A percentile compares a stretch with the other conserved stretches of the same genome.
Evolutionary conservation across 2,329 filamentous ascomycete species (phyloP).

Genomic region (Fusarium stilboides): DNA sequence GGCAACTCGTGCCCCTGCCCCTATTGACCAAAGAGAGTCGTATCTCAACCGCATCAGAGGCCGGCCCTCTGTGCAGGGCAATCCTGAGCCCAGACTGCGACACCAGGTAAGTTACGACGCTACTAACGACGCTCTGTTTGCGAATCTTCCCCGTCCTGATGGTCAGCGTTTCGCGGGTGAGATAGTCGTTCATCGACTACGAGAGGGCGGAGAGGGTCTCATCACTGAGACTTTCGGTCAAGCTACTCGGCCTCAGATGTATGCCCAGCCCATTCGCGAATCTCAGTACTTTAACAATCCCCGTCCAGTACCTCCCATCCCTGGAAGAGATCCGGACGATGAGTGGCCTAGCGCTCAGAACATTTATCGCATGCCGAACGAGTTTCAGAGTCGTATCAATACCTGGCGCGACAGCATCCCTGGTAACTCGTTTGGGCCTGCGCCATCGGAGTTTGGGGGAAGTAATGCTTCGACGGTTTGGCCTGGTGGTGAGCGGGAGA

Average conservation of each 20-base stretch:
- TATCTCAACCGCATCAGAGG: neutral
- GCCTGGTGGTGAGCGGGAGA: conserved; percentile 7
- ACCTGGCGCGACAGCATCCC: conserved; percentile 15
- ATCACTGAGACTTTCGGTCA: conserved; percentile 3
- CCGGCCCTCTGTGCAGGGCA: neutral
- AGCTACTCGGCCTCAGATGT: neutral
- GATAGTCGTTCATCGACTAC: conserved; percentile 26
- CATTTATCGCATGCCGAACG: neutral
- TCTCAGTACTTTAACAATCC: conserved; percentile 8
- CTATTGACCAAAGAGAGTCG: conserved; percentile 4
- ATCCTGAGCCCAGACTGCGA: neutral
- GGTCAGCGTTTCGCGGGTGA: conserved; percentile 26
- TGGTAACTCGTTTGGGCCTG: neutral
- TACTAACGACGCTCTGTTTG: conserved; percentile 34
- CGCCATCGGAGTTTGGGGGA: conserved; percentile 11
- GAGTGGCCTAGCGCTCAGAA: neutral
- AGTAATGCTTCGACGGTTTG: conserved; percentile 25
- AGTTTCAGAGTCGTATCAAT: neutral
- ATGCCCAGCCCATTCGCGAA: neutral
- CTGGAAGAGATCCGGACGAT: neutral
- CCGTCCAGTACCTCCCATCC: neutral
- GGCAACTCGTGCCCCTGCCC: neutral
- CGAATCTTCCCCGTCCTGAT: conserved; percentile 27
- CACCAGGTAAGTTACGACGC: conserved; percentile 35
- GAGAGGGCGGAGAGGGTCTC: neutral